Evolutionary conservation across 2,329 filamentous ascomycete genomes (phyloP).

Genomic region (Calonectria honghensis): DNA sequence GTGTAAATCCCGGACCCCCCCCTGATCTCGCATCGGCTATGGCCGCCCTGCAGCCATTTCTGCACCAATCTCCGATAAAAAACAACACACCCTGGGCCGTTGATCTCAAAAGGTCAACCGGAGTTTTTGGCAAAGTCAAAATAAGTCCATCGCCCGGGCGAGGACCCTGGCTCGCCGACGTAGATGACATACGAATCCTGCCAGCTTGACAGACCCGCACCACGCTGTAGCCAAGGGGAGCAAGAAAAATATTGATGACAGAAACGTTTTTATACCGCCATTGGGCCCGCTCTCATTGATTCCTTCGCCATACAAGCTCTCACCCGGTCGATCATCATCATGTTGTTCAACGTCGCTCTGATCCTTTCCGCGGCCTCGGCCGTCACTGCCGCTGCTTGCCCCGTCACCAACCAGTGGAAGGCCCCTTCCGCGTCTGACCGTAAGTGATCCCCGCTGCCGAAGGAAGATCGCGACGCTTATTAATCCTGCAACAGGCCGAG

Average conservation of each 20-base stretch:
- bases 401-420: constrained; percentile 44
- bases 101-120: constrained; percentile 16
- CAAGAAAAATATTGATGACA: neutral
- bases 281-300: neutral
- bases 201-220: neutral
- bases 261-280: constrained; percentile 26
- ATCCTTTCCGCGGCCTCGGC: constrained; percentile 42
- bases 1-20: constrained; percentile 32
- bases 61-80: constrained; percentile 17
- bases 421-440: constrained; percentile 43
- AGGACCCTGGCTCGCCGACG: neutral
- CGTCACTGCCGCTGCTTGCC: constrained; percentile 39
- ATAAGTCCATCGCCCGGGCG: constrained; percentile 24
- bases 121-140: constrained; percentile 18
- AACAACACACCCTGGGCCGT: neutral
- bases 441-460: constrained; percentile 12
- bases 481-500: constrained; percentile 39
- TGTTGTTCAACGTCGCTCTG: constrained; percentile 46
- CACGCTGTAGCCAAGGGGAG: neutral
- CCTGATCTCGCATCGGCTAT: constrained; percentile 21
- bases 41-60: constrained; percentile 39
- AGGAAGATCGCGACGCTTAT: neutral
- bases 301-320: neutral
- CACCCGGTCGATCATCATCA: constrained; percentile 11
- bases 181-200: neutral